Percentiles rank a stretch among this genome's conserved stretches.
Conservation (phyloP, 2,329 filamentous ascomycete genomes). For the Colletotrichum aenigma region DNA sequence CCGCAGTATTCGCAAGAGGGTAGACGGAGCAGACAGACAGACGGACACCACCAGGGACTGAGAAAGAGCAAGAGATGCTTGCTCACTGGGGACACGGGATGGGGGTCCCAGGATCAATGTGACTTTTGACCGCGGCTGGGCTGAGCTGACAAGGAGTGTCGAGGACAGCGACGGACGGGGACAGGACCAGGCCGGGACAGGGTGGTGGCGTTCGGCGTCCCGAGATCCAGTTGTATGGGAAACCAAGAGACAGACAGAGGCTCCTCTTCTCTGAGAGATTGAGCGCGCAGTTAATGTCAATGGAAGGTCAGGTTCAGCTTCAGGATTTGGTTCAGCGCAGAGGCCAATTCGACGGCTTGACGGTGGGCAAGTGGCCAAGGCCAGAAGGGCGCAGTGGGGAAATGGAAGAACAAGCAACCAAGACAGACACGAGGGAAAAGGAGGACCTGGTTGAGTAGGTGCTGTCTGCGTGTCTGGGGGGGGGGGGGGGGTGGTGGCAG, state of each 20-base stretch:
- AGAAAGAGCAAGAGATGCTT: not conserved
- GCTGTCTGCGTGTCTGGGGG: not conserved
- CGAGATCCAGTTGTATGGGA: constrained; percentile 1
- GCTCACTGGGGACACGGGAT: not conserved
- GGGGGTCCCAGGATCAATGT: not conserved
- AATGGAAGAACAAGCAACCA: not conserved
- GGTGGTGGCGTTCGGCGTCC: constrained; percentile 13
- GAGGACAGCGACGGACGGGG: not conserved
- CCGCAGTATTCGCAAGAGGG: not conserved
- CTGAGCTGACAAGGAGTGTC: constrained; percentile 4
- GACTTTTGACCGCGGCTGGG: not conserved
- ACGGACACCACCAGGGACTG: not conserved
- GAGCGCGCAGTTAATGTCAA: not conserved
- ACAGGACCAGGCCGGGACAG: not conserved
- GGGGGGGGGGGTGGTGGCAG: not conserved
- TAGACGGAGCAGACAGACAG: not conserved
- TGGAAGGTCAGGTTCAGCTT: not conserved
- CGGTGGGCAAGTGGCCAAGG: not conserved
- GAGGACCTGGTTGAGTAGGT: not conserved
- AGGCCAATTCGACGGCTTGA: not conserved
- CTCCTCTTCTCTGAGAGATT: not conserved
- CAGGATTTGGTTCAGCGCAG: not conserved
- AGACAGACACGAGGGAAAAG: not conserved
- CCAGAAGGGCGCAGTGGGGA: not conserved
- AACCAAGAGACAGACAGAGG: not conserved